Evolutionary conservation across 352 stramenopile genomes (phyloP).

Genomic region (Phytopythium litorale): DNA sequence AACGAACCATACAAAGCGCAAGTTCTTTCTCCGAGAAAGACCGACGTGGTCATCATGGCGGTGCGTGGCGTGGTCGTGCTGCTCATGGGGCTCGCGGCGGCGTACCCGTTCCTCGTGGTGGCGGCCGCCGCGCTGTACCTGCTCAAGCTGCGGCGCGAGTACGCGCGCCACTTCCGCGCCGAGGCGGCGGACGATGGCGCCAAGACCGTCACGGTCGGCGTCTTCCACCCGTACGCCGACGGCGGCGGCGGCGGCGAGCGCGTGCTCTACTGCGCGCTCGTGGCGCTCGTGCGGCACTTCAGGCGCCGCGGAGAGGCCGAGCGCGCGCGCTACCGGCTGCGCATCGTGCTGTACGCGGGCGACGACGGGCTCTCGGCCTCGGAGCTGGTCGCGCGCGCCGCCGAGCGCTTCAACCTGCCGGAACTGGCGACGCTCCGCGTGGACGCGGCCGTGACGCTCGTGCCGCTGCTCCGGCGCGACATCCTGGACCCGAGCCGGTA

Average conservation of each 20-base stretch:
- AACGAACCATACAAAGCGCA: background rate
- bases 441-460: constrained; percentile 56
- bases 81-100: constrained; percentile 15
- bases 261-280: constrained; percentile 96
- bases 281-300: constrained; percentile 71
- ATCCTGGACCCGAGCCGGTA: constrained; percentile 79
- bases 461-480: constrained; percentile 62
- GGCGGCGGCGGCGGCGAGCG: constrained; percentile 96
- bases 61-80: background rate
- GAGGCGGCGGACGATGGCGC: constrained; percentile 7
- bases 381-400: constrained; percentile 72
- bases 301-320: constrained; percentile 11
- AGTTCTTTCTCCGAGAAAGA: background rate
- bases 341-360: constrained; percentile 67
- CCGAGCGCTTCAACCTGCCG: constrained; percentile 85
- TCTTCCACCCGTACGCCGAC: constrained; percentile 96
- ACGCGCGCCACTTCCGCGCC: constrained; percentile 24
- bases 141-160: constrained; percentile 37
- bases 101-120: constrained; percentile 20
- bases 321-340: constrained; percentile 13
- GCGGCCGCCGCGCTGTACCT: constrained; percentile 22
- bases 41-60: background rate
- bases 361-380: constrained; percentile 61
- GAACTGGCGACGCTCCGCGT: constrained; percentile 53
- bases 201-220: constrained; percentile 58